Conservation (phyloP, 2,329 filamentous ascomycete species). For the Alternaria triticina region DNA sequence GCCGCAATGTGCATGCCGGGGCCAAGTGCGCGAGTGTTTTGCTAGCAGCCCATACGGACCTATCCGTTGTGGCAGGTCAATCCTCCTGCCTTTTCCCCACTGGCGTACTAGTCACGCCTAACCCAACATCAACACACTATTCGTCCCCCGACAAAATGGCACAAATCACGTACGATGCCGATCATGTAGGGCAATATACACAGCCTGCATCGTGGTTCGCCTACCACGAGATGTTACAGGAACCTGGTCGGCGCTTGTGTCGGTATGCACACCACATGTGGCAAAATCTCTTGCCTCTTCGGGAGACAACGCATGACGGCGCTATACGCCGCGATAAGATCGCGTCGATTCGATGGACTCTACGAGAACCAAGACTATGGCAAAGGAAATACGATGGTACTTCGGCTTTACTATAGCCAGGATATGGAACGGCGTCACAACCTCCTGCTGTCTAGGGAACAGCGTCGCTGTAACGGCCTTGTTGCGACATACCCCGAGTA, state of each 20-base stretch:
- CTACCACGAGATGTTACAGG: neutral
- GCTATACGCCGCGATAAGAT: constrained; percentile 1
- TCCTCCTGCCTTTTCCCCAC: constrained; percentile 6
- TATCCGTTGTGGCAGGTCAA: constrained; percentile 11
- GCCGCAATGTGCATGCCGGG: neutral
- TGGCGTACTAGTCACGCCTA: neutral
- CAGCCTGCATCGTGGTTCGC: constrained; percentile 3
- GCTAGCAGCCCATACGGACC: neutral
- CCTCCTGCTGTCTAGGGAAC: constrained; percentile 15
- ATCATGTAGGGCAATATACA: constrained; percentile 7
- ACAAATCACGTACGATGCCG: neutral
- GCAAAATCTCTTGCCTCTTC: neutral
- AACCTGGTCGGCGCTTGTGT: constrained; percentile 3
- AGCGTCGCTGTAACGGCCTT: neutral
- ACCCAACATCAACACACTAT: neutral
- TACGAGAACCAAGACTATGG: neutral
- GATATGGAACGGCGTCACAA: neutral
- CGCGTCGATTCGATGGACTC: neutral
- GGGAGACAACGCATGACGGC: neutral
- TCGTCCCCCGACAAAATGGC: neutral
- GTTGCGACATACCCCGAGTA: neutral
- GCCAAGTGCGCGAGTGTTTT: constrained; percentile 5
- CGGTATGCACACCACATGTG: constrained; percentile 9
- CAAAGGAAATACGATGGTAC: neutral
- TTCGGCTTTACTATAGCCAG: constrained; percentile 1